Evolutionary conservation across 179 eudicot genomes (phyloP).

Genomic region (Corrigiola litoralis): DNA sequence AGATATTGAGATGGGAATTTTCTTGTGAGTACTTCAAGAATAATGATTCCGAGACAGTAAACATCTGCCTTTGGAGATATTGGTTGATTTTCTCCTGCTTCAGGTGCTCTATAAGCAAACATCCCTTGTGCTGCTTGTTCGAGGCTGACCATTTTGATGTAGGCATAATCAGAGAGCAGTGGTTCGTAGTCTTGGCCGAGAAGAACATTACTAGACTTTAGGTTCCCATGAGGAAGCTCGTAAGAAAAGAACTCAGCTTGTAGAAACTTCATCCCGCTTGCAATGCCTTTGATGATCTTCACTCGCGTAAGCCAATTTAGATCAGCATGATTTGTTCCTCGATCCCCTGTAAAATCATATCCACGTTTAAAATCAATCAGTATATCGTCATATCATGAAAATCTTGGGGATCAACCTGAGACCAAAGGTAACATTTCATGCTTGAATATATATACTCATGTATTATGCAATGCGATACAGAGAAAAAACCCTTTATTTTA

Average conservation of each 20-base stretch:
- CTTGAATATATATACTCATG: no score
- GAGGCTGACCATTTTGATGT: conserved; percentile 35
- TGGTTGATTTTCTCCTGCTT: conserved; percentile 36
- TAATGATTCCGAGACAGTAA: conserved; percentile 63
- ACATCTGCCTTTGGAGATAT: conserved; percentile 59
- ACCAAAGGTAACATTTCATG: no score
- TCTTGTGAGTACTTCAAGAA: conserved; percentile 66
- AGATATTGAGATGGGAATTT: conserved; percentile 74
- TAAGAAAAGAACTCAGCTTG: conserved; percentile 43
- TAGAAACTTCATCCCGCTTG: conserved; percentile 53
- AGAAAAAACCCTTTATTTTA: no score
- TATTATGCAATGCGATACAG: no score
- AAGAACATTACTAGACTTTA: conserved; percentile 73
- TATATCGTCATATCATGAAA: no score
- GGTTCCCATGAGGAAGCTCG: conserved; percentile 78
- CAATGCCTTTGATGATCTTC: conserved; percentile 60
- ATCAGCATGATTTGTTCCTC: conserved; percentile 47
- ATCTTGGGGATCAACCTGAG: no score
- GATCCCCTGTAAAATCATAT: conserved; percentile 46
- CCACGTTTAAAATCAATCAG: background rate
- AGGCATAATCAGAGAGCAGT: conserved; percentile 56
- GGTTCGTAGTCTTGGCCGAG: conserved; percentile 47
- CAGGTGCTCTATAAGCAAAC: conserved; percentile 67
- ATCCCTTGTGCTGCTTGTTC: conserved; percentile 48
- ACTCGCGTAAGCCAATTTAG: conserved; percentile 61